These are phyloP conservation scores for Globisporangium solare DNA, from an alignment of 352 stramenopile genomes.

Conservation along the genomic window DNA sequence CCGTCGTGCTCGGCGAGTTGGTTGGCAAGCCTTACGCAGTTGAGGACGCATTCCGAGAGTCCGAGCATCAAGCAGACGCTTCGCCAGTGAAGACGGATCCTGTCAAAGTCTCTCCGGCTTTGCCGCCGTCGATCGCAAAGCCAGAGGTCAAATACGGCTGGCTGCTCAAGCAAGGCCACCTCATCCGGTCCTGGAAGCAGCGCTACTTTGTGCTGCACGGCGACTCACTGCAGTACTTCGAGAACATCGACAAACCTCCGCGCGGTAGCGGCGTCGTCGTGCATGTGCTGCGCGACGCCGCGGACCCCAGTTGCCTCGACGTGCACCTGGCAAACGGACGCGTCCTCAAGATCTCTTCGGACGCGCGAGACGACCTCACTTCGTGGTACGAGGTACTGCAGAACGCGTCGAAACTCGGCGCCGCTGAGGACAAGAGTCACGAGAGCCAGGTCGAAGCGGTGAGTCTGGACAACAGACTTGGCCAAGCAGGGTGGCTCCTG, in stretches of 20 bases:
- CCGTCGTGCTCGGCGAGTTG: constrained; percentile 37
- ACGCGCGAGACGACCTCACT: constrained; percentile 39
- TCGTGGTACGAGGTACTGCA: constrained; percentile 44
- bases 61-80: neutral
- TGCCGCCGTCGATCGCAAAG: neutral
- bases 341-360: constrained; percentile 38
- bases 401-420: constrained; percentile 14
- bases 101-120: constrained; percentile 3
- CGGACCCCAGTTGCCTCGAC: constrained; percentile 23
- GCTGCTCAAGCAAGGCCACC: constrained; percentile 49
- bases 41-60: neutral
- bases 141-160: constrained; percentile 41
- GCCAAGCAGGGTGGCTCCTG: constrained; percentile 52
- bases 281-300: constrained; percentile 36
- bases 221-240: constrained; percentile 44
- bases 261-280: constrained; percentile 40
- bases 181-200: constrained; percentile 53
- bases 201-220: constrained; percentile 63
- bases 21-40: constrained; percentile 21
- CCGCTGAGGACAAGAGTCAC: neutral
- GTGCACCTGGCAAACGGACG: constrained; percentile 45
- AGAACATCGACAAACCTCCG: constrained; percentile 34
- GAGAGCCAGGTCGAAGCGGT: constrained; percentile 19
- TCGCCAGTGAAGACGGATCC: neutral
- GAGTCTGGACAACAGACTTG: constrained; percentile 5